A percentile compares a stretch with the other conserved stretches of the same genome.
These are phyloP conservation scores for Malassezia japonica DNA, from an alignment of 1,284 basidiomycete species.

Conservation along the genomic window DNA sequence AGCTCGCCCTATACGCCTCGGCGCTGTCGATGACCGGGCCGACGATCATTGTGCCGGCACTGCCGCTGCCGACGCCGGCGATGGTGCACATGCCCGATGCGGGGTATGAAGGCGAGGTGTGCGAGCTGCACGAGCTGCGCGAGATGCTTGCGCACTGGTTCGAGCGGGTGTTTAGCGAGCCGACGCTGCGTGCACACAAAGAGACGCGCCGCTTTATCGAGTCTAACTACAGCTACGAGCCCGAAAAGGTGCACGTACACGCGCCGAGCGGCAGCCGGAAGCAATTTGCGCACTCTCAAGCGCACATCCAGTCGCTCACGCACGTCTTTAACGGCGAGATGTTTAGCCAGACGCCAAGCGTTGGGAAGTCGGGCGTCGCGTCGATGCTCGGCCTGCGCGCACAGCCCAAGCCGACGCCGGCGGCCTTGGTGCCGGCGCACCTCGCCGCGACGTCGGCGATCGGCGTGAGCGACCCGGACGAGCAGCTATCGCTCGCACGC, in stretches of 20 bases:
- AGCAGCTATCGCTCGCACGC: constrained; percentile 2
- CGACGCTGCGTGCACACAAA: constrained; percentile 23
- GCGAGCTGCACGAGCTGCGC: constrained; percentile 30
- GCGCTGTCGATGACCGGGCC: constrained; percentile 26
- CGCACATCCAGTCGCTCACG: constrained; percentile 6
- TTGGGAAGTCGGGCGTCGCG: neutral
- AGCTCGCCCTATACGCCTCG: constrained; percentile 30
- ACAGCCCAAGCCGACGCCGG: neutral
- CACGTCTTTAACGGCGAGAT: constrained; percentile 10
- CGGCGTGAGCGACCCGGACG: constrained; percentile 7
- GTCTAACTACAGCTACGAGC: constrained; percentile 38
- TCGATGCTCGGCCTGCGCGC: neutral
- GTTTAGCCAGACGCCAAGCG: neutral
- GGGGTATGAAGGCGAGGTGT: constrained; percentile 2
- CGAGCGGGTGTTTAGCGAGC: constrained; percentile 24
- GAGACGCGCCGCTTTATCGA: constrained; percentile 40
- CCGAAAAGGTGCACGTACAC: constrained; percentile 11
- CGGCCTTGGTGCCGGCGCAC: constrained; percentile 2
- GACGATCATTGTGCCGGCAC: constrained; percentile 26
- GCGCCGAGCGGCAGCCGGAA: neutral
- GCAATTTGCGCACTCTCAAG: neutral
- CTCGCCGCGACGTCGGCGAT: constrained; percentile 1
- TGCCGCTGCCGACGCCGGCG: constrained; percentile 26
- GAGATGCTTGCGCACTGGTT: constrained; percentile 34
- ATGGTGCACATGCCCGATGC: constrained; percentile 9